Percentiles rank a stretch among this genome's conserved stretches.
These are phyloP conservation scores for Arthroderma uncinatum DNA, from an alignment of 2,329 filamentous ascomycete genomes.

Conservation along the genomic window DNA sequence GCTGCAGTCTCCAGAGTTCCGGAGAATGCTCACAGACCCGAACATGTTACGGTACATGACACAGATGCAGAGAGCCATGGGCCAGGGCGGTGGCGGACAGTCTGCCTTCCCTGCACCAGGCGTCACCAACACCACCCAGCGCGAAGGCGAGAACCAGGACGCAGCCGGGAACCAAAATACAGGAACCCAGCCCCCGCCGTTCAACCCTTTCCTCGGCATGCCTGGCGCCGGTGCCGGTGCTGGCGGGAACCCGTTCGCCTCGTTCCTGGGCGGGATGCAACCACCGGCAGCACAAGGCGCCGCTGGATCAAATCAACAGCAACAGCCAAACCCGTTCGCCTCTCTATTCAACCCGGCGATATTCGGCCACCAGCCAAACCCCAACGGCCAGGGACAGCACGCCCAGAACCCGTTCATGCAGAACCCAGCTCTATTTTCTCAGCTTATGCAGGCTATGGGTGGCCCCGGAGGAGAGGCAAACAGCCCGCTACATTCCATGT, in stretches of 20 bases:
- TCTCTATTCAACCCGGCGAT: constrained; percentile 47
- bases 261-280: constrained; percentile 40
- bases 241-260: constrained; percentile 10
- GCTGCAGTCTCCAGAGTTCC: constrained; percentile 76
- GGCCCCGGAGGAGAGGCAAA: constrained; percentile 19
- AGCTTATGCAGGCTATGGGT: constrained; percentile 44
- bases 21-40: constrained; percentile 87
- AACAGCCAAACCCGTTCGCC: constrained; percentile 55
- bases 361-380: constrained; percentile 22
- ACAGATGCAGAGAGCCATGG: constrained; percentile 62
- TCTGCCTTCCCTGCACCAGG: constrained; percentile 77
- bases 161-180: constrained; percentile 23
- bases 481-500: constrained; percentile 32
- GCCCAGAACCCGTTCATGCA: constrained; percentile 48
- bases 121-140: constrained; percentile 71
- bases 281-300: constrained; percentile 23
- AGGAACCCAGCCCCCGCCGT: constrained; percentile 22
- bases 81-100: constrained; percentile 34
- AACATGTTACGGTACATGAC: constrained; percentile 70
- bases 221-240: constrained; percentile 9
- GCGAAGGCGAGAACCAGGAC: constrained; percentile 29
- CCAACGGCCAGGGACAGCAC: constrained; percentile 23
- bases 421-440: constrained; percentile 48
- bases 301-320: constrained; percentile 23
- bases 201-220: constrained; percentile 19